Conservation (phyloP, 2,329 filamentous ascomycete species). For the Monosporascus sp. region DNA sequence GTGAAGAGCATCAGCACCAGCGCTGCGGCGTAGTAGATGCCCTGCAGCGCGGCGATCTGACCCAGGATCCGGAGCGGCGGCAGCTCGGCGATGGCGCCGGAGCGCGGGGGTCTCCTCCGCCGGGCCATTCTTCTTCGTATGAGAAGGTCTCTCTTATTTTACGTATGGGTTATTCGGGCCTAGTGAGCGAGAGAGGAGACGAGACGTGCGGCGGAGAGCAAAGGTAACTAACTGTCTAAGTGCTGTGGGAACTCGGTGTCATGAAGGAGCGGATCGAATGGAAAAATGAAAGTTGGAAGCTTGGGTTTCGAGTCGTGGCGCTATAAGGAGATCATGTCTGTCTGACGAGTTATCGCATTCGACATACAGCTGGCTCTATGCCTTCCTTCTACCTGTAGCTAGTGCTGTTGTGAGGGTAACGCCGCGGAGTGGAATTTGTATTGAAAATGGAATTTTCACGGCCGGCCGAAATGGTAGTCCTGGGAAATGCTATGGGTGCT, state of each 20-base stretch:
- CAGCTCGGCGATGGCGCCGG: slow-evolving; percentile 57
- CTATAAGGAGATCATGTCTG: slow-evolving; percentile 19
- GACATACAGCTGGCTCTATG: too few relatives aligned
- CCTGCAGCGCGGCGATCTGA: slow-evolving; percentile 54
- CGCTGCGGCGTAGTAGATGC: slow-evolving; percentile 48
- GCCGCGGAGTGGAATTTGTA: too few relatives aligned
- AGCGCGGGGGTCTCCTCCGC: slow-evolving; percentile 51
- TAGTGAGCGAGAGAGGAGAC: background rate
- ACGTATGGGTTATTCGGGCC: background rate
- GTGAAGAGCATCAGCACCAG: slow-evolving; percentile 53
- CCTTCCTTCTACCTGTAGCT: too few relatives aligned
- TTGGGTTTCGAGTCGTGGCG: slow-evolving; percentile 1
- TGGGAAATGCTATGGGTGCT: too few relatives aligned
- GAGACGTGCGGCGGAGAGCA: background rate
- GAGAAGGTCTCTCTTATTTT: background rate
- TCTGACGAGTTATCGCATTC: background rate
- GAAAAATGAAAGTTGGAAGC: slow-evolving; percentile 2
- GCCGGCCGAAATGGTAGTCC: too few relatives aligned
- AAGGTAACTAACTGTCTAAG: background rate
- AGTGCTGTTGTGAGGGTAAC: too few relatives aligned
- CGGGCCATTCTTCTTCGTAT: slow-evolving; percentile 37
- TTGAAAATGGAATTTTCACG: too few relatives aligned
- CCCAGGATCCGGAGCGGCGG: slow-evolving; percentile 54
- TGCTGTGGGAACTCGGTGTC: background rate
- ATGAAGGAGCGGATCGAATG: slow-evolving; percentile 14